Evolutionary conservation across 352 stramenopile species (phyloP), one percentile per base, ranked within the genome.

Genomic region (Pythium angustatum): DNA sequence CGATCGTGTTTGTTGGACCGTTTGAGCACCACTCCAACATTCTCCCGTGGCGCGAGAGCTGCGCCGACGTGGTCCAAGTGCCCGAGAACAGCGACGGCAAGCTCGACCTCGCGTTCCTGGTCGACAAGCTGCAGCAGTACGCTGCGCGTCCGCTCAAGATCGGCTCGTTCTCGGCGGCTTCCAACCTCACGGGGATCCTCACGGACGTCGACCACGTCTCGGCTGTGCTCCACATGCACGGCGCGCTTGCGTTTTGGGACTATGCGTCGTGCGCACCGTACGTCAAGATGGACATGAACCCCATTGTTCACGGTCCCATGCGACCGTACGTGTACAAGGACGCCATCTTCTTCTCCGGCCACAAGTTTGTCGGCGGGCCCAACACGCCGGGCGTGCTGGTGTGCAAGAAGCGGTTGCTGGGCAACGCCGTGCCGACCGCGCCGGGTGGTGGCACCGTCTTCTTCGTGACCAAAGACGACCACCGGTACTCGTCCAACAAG

Each of bases 21-120:
- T 98, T 95, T 61, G 96, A 98, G 72, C 96, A 99, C 74, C 96
- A 99, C 72, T 98, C 90, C 24, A 98, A 98, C 75, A 64, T 98
- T 10, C 70, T 99, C 7, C 94, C 94, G 15, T 99, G 94, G 94
- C 72, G 95, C 51, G 96, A 99, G 79, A 88, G 76, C 50, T 78
- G 64, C 21, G 80, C 78, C 1, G 74, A 94, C 24, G 80, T 96
- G 2, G 62, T 92, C 21, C 72, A 69, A 30, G 69, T 96, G 11
- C 64, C 69, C 38, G 81, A 79, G 52, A 67, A 73, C 51, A 40
- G 33, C 6, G 61, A 73, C 7, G 70, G 66, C 24, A 68, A 77
- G 27, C 30, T 94, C 5, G 81, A 92, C 68, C 34, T 85, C 15
- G 58, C 34, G 17, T 63, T 90, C 15, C 69, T 96, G 12, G 61